A percentile compares a stretch with the other conserved stretches of the same genome.
phyloP scores from a whole-genome alignment of 1,139 yeast genomes.

The Yamadazyma spencermartinsiae region DNA sequence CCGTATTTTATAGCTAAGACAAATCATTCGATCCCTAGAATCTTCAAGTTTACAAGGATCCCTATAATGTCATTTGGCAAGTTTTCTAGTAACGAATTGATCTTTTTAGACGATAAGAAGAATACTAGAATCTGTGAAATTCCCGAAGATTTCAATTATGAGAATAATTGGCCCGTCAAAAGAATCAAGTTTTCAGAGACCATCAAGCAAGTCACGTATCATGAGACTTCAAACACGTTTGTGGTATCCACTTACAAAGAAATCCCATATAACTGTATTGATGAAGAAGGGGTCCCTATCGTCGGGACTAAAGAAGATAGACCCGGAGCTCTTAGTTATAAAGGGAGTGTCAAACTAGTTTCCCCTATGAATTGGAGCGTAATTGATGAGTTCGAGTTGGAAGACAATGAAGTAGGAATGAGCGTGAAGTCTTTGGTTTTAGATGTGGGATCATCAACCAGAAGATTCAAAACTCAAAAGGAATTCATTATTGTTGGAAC shows the following conservation, averaged over 20 bases:
- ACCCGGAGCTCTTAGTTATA: constrained; percentile 53
- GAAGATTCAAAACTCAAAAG: constrained; percentile 56
- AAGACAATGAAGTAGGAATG: constrained; percentile 66
- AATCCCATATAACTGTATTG: constrained; percentile 64
- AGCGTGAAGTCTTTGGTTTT: constrained; percentile 59
- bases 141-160: constrained; percentile 53
- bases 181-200: constrained; percentile 59
- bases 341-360: constrained; percentile 62
- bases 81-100: constrained; percentile 57
- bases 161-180: constrained; percentile 64
- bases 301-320: constrained; percentile 55
- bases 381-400: constrained; percentile 68
- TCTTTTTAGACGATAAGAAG: constrained; percentile 70
- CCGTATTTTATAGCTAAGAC: constrained; percentile 72
- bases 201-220: constrained; percentile 70
- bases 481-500: constrained; percentile 81
- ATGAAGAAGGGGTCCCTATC: constrained; percentile 71
- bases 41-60: constrained; percentile 65
- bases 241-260: constrained; percentile 64
- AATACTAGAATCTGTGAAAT: constrained; percentile 72
- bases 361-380: constrained; percentile 79
- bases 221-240: constrained; percentile 65
- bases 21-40: constrained; percentile 62
- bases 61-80: constrained; percentile 65
- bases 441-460: constrained; percentile 47